Base-by-base conservation (phyloP, 495 filamentous ascomycete genomes). In the Pseudomonodictys pantanalensis region DNA sequence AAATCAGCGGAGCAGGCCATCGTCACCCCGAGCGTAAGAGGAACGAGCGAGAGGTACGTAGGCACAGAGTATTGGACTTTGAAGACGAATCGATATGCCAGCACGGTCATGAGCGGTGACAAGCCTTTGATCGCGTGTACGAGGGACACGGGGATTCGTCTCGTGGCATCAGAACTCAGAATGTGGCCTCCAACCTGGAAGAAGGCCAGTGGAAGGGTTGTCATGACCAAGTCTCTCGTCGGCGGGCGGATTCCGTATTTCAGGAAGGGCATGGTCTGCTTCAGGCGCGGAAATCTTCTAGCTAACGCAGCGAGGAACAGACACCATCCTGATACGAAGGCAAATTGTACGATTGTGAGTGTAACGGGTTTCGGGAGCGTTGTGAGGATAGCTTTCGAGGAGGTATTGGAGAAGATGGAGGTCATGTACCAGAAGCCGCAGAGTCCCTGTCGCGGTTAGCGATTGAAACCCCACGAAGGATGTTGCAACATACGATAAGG, bases 91-190 rank as follows among this genome's bases (percentile, higher is more conserved):
- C 95, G 86, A 73, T 97, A 97, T 30, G 95, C 93, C 15, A 96
- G 71, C 51, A 99, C 93, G 0, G 93, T 97, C 69, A 97, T 92
- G 24, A 99, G 80, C 2, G 93, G 93, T 1, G 95, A 97, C 42
- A 99, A 86, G n/a, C 93, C 95, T 76, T 99, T 99, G 71, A 99
- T 97, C 1, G 95, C 97, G 74, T 99, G 93, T 17, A 99, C 93
- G 38, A 99, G 79, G 20, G 92, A 96, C 8, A 99, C 93, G 4
- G 95, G 91, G 38, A 97, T 97, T 60, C 91, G 88, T 41, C 89
- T 84, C 47, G 91, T 99, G 12, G 93, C 92, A 67, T 90, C 95
- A 7, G 91, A 95, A 67, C 86, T 92, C 9, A 96, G 77, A 41
- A 99, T 90, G 73, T 97, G 95, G 15, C 95, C 93, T 3, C 86